Conservation (phyloP, 306 rosid species). For the Quercus rubra region DNA sequence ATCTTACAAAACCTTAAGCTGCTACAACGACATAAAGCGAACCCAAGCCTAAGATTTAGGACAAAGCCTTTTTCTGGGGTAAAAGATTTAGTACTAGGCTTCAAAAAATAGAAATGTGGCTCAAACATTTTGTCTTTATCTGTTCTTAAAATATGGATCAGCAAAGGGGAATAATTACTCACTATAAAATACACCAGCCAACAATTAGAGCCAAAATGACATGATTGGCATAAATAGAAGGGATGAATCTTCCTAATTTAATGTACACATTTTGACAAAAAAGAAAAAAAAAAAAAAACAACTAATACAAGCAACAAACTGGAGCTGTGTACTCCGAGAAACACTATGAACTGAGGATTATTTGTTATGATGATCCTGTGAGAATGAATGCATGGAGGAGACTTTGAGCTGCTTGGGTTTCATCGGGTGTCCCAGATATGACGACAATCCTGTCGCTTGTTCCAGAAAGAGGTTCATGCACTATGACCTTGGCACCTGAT, state of each 20-base stretch:
- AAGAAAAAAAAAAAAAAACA: not conserved
- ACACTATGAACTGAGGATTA: not conserved
- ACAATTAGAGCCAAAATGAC: slow-evolving; percentile 13
- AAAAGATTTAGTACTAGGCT: not conserved
- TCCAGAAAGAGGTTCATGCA: slow-evolving; percentile 76
- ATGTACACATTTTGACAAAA: slow-evolving; percentile 28
- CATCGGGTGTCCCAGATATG: slow-evolving; percentile 92
- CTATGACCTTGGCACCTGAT: slow-evolving; percentile 86
- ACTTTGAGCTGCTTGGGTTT: slow-evolving; percentile 96
- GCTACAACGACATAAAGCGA: too few relatives aligned
- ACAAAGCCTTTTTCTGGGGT: not conserved
- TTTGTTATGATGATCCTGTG: slow-evolving; percentile 68
- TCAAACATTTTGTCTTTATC: not conserved
- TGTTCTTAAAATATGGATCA: not conserved
- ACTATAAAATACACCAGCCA: not conserved
- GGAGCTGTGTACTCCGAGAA: not conserved
- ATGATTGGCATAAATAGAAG: slow-evolving; percentile 17
- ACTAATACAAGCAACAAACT: slow-evolving; percentile 7
- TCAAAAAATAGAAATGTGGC: not conserved
- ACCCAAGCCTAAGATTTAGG: not conserved
- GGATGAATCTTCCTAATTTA: slow-evolving; percentile 18
- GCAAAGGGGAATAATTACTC: not conserved
- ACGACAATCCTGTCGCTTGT: slow-evolving; percentile 64
- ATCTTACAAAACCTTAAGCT: not conserved
- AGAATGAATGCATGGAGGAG: slow-evolving; percentile 94